Evolutionary conservation across 805 yeast genomes (phyloP).

Genomic region (Vanderwaltozyma polyspora): DNA sequence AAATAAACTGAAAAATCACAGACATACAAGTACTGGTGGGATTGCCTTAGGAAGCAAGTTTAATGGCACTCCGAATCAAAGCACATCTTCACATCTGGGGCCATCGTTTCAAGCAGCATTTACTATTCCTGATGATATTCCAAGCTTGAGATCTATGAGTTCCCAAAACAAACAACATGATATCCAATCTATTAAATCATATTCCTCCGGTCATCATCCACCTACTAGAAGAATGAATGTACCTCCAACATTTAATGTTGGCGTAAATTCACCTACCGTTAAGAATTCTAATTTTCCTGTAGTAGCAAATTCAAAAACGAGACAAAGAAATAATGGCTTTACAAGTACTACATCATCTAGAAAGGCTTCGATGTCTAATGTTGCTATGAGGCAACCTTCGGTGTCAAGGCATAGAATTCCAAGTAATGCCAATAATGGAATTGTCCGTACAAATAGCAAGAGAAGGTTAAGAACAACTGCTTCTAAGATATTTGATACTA

Average conservation of each 20-base stretch:
- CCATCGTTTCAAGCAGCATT: conserved; percentile 1
- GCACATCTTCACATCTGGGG: conserved; percentile 1
- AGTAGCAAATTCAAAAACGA: neutral
- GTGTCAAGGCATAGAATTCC: conserved; percentile 1
- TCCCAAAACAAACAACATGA: conserved; percentile 9
- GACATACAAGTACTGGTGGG: conserved; percentile 26
- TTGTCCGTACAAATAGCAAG: conserved; percentile 7
- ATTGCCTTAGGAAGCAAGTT: conserved; percentile 7
- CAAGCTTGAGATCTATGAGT: conserved; percentile 13
- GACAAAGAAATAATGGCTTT: neutral
- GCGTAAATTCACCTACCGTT: conserved; percentile 1
- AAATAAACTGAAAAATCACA: conserved; percentile 18
- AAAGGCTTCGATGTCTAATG: conserved; percentile 1
- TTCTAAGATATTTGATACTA: conserved; percentile 60
- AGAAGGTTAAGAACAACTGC: conserved; percentile 52
- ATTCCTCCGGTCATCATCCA: conserved; percentile 11
- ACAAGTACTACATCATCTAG: neutral
- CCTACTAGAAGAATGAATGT: conserved; percentile 21
- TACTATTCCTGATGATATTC: conserved; percentile 9
- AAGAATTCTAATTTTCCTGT: neutral
- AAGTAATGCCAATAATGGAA: conserved; percentile 1
- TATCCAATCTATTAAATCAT: conserved; percentile 18
- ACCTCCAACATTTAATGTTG: conserved; percentile 10
- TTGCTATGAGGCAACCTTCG: neutral
- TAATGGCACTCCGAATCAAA: conserved; percentile 5